Evolutionary conservation across 768 basidiomycete genomes (phyloP).

Genomic region (Boletus insuetus): DNA sequence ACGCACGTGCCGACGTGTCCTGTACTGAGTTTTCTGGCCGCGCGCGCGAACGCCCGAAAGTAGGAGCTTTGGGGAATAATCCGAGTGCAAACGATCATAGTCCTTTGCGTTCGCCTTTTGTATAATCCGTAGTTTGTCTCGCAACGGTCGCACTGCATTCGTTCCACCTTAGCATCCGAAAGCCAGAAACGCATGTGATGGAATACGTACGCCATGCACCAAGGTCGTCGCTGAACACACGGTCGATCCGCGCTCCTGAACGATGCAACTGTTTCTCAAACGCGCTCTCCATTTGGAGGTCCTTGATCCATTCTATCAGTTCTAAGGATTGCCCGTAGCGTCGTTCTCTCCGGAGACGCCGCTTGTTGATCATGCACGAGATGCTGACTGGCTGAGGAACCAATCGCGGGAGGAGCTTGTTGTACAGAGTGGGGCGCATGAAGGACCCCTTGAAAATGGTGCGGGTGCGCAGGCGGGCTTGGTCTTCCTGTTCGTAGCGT

Average conservation of each 20-base stretch:
- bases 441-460: conserved; percentile 72
- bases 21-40: conserved; percentile 58
- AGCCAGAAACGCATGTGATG: too few species aligned
- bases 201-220: conserved; percentile 23
- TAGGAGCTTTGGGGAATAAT: conserved; percentile 50
- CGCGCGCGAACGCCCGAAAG: conserved; percentile 53
- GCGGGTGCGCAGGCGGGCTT: conserved; percentile 48
- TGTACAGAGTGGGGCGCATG: conserved; percentile 59
- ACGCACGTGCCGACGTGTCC: conserved; percentile 57
- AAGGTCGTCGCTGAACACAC: conserved; percentile 28
- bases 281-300: conserved; percentile 35
- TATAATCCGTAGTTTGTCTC: conserved; percentile 31
- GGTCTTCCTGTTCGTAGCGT: conserved; percentile 49
- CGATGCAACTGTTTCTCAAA: conserved; percentile 37
- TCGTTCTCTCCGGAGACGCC: conserved; percentile 42
- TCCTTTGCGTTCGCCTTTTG: conserved; percentile 39
- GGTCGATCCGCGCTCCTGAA: conserved; percentile 14
- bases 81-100: conserved; percentile 37
- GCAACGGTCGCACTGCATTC: conserved; percentile 39
- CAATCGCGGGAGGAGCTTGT: conserved; percentile 75
- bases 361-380: conserved; percentile 61
- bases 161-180: conserved; percentile 3
- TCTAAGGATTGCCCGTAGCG: conserved; percentile 39
- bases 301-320: conserved; percentile 33
- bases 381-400: conserved; percentile 76